Conservation (phyloP, 2,329 filamentous ascomycete species). For the Penicillium sp. region DNA sequence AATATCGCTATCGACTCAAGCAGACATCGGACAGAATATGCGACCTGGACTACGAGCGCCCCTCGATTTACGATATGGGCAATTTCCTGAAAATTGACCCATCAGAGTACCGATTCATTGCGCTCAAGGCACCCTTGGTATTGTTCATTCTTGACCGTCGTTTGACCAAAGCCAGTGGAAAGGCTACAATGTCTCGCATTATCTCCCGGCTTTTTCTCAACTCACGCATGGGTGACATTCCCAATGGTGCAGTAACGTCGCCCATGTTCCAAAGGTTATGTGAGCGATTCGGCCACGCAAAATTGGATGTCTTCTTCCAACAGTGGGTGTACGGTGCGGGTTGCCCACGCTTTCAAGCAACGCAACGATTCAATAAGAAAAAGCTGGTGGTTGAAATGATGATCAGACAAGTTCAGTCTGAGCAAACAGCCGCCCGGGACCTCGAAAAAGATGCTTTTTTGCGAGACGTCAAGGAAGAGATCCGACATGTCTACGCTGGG, state of each 20-base stretch:
- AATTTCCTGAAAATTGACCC: slow-evolving; percentile 75
- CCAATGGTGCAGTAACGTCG: slow-evolving; percentile 70
- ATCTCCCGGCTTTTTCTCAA: slow-evolving; percentile 84
- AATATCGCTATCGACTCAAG: slow-evolving; percentile 90
- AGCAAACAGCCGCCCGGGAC: slow-evolving; percentile 59
- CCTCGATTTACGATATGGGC: slow-evolving; percentile 80
- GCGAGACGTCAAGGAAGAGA: slow-evolving; percentile 79
- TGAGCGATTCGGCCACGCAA: slow-evolving; percentile 84
- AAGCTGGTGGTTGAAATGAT: slow-evolving; percentile 91
- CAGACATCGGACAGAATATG: slow-evolving; percentile 79
- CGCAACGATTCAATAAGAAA: slow-evolving; percentile 96
- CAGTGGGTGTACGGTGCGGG: slow-evolving; percentile 91
- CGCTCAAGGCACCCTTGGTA: slow-evolving; percentile 85
- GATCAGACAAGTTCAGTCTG: slow-evolving; percentile 73
- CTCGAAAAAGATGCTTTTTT: slow-evolving; percentile 78
- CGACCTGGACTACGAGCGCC: slow-evolving; percentile 77
- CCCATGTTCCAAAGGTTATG: slow-evolving; percentile 80
- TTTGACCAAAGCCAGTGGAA: slow-evolving; percentile 83
- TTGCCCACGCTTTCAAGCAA: slow-evolving; percentile 83
- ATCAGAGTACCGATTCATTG: slow-evolving; percentile 88
- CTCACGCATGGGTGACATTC: slow-evolving; percentile 78
- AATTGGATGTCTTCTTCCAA: slow-evolving; percentile 86
- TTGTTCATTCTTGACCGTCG: slow-evolving; percentile 92
- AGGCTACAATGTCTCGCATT: slow-evolving; percentile 80
- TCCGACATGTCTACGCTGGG: slow-evolving; percentile 68